Base-by-base conservation (phyloP, 2,329 filamentous ascomycete genomes). In the Nemania serpens region DNA sequence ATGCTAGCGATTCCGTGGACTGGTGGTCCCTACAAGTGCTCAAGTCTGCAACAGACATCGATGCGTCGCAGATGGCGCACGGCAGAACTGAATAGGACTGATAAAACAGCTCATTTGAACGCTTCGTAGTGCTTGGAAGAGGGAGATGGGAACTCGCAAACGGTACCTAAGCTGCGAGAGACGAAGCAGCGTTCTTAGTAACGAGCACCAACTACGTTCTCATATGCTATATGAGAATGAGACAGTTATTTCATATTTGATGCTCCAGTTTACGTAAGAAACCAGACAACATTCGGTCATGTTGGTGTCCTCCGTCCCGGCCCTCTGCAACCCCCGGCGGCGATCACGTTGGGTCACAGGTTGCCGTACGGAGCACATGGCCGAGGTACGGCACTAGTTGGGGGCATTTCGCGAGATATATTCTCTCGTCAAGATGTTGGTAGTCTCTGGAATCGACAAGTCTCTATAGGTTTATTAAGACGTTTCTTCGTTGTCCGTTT, bases 301-400 rank as follows among this genome's bases (percentile, higher is more conserved):
- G 60, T 58, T 55, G 36, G 29, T 33, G 47, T 25, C 33, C 53
- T 39, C 43, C 45, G 50, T 46, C 63, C 58, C 50, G 54, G 53
- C n/a, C 37, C 33, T 65, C 59, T 61, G 53, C 55, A 58, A 60
- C 57, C 54, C 25, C 42, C 20, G 42, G 20, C 42, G 56, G 42
- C 20, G 62, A 59, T 63, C 52, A 18, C n/a, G 48, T 20, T 48
- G 51, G 57, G 63, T 65, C 63, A 65, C 63, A 63, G 22, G 63
- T 61, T 49, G 60, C 33, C 39, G 22, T 53, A 10, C 18, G 25
- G 48, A 60, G 62, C 62, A 65, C 63, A 65, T 63, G 63, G 60
- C 17, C 54, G 56, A 22, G 50, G 42, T 41, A 47, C 48, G 53
- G 49, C 20, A 41, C 47, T 47, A 22, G 33, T 43, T 47, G 17